These are phyloP conservation scores for Heteromeles arbutifolia DNA, from an alignment of 306 rosid species.

Conservation along the genomic window DNA sequence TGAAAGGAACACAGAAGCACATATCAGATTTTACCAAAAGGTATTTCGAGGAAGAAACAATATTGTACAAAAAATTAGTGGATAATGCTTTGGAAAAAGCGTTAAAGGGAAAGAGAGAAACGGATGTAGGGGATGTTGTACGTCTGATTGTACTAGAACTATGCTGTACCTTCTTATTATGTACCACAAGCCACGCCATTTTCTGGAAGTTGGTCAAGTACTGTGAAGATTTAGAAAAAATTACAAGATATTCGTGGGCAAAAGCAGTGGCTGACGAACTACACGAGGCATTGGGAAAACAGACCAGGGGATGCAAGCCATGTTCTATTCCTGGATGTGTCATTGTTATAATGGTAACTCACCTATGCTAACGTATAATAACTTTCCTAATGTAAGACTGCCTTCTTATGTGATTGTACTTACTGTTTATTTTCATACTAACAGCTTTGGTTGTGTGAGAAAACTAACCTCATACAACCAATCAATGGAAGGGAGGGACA, in stretches of 20 bases:
- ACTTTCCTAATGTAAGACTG: not conserved
- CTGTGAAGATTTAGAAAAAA: not conserved
- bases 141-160: not conserved
- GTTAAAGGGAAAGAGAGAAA: not conserved
- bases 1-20: not conserved
- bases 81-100: not conserved
- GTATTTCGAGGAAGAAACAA: not conserved
- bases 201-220: not conserved
- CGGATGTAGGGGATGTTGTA: not conserved
- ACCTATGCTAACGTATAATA: too few species aligned
- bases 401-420: not conserved
- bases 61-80: not conserved
- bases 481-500: not conserved
- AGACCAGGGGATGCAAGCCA: not conserved
- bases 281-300: not conserved
- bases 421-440: not conserved
- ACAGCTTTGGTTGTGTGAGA: conserved; percentile 3
- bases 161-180: conserved; percentile 3
- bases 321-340: not conserved
- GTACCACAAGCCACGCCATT: not conserved
- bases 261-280: not conserved
- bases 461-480: not conserved
- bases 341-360: not conserved
- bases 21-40: not conserved
- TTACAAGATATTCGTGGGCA: not conserved